phyloP scores from a whole-genome alignment of 495 filamentous ascomycete genomes.

The Xylaria acuta region DNA sequence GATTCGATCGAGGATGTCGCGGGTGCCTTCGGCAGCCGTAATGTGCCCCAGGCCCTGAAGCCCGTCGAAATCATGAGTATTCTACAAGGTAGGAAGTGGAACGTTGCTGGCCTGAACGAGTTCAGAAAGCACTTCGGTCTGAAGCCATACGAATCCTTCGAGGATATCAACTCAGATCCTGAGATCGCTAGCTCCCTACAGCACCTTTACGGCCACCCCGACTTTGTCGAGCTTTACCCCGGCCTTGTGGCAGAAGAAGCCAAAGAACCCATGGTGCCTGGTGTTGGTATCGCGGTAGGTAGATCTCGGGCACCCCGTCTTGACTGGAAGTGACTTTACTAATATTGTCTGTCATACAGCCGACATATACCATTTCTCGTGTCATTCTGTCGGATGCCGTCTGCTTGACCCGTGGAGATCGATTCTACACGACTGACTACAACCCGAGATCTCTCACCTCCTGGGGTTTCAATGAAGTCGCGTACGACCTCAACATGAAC shows the following conservation, averaged over 20 bases:
- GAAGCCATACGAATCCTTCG: constrained; percentile 75
- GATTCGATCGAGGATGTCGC: constrained; percentile 69
- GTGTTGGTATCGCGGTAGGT: constrained; percentile 71
- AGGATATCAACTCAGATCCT: constrained; percentile 79
- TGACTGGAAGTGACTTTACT: constrained; percentile 14
- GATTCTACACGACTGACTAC: constrained; percentile 81
- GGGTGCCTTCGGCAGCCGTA: constrained; percentile 71
- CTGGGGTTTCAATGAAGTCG: constrained; percentile 76
- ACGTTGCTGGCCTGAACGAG: constrained; percentile 83
- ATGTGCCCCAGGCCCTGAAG: constrained; percentile 75
- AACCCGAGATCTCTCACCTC: constrained; percentile 79
- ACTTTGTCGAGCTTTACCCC: constrained; percentile 58
- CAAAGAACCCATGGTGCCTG: constrained; percentile 75
- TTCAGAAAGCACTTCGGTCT: constrained; percentile 83
- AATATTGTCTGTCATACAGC: constrained; percentile 34
- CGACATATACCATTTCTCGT: constrained; percentile 82
- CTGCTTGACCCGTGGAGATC: constrained; percentile 82
- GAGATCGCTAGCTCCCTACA: constrained; percentile 70
- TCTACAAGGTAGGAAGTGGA: constrained; percentile 82
- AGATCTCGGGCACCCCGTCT: neutral
- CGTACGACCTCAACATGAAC: constrained; percentile 74
- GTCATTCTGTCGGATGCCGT: constrained; percentile 88
- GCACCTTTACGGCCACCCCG: constrained; percentile 77
- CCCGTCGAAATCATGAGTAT: constrained; percentile 86
- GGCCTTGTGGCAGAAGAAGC: constrained; percentile 80